These are phyloP conservation scores for Chenopodium quinoa DNA, from an alignment of 148 eudicot genomes.

Conservation along the genomic window DNA sequence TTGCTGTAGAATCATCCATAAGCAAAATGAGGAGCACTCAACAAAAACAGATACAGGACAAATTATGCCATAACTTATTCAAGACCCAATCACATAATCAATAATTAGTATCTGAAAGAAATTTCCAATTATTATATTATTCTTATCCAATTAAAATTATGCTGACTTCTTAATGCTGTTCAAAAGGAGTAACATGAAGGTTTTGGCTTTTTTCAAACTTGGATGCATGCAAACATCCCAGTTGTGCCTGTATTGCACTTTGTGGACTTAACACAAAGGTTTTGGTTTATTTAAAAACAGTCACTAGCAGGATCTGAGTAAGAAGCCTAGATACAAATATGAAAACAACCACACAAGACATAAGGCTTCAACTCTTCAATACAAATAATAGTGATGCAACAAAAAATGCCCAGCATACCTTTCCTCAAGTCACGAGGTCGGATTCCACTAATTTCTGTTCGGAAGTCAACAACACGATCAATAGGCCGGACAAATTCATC, in stretches of 20 bases:
- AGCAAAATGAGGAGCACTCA: background rate
- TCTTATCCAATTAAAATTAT: background rate
- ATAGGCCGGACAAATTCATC: conserved; percentile 90
- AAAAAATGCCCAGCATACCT: conserved; percentile 41
- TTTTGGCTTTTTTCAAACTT: background rate
- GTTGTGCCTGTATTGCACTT: background rate
- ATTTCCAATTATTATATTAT: background rate
- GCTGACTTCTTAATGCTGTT: background rate
- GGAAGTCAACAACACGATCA: conserved; percentile 91
- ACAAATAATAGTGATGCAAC: background rate
- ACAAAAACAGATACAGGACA: conserved; percentile 4
- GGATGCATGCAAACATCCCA: background rate
- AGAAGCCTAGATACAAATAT: background rate
- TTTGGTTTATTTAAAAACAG: no score
- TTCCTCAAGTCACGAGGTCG: conserved; percentile 78
- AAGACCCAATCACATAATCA: background rate
- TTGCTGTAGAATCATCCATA: conserved; percentile 53
- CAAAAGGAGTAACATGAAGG: background rate
- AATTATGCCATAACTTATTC: background rate
- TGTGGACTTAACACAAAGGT: no score
- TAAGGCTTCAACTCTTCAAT: background rate
- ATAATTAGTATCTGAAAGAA: background rate
- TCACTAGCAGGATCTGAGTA: background rate
- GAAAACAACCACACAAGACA: background rate
- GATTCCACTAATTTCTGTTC: conserved; percentile 94